Evolutionary conservation across 2,329 filamentous ascomycete species (phyloP).

Genomic region (Hymenoscyphus linearis): DNA sequence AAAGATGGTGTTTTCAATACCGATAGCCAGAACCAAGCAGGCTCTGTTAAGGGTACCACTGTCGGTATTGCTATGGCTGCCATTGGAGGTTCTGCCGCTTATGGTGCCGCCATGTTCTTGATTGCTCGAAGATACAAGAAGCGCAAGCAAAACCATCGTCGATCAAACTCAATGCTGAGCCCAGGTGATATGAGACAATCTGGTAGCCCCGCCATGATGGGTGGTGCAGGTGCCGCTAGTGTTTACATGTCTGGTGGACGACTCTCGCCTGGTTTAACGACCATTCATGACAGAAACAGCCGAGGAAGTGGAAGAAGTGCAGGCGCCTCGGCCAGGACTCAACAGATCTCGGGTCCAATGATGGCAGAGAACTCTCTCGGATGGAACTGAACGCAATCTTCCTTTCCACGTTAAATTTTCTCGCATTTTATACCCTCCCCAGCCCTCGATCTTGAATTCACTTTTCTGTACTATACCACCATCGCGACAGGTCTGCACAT

Average conservation of each 20-base stretch:
- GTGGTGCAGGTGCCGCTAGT: constrained; percentile 37
- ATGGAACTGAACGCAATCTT: constrained; percentile 55
- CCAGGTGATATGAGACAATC: constrained; percentile 45
- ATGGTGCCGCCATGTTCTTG: constrained; percentile 72
- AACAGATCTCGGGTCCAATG: constrained; percentile 67
- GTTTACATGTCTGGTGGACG: constrained; percentile 36
- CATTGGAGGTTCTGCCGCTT: constrained; percentile 61
- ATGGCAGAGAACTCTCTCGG: constrained; percentile 74
- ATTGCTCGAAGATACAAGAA: constrained; percentile 67
- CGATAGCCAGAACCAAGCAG: constrained; percentile 38
- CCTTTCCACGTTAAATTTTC: constrained; percentile 9
- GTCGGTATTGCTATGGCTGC: constrained; percentile 61
- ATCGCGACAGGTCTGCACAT: constrained; percentile 11
- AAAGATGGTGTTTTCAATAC: constrained; percentile 38
- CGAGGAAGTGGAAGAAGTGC: constrained; percentile 47
- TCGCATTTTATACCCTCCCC: constrained; percentile 22
- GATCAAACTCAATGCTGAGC: constrained; percentile 53
- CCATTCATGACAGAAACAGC: constrained; percentile 41
- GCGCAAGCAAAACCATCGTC: constrained; percentile 55
- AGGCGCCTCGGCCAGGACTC: constrained; percentile 48
- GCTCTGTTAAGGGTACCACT: constrained; percentile 58
- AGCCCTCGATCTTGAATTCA: constrained; percentile 11
- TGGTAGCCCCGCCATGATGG: constrained; percentile 42
- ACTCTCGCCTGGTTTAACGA: constrained; percentile 32
- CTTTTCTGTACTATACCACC: constrained; percentile 25